Conservation (phyloP, 352 stramenopile species). For the Pythium phragmiticola region DNA sequence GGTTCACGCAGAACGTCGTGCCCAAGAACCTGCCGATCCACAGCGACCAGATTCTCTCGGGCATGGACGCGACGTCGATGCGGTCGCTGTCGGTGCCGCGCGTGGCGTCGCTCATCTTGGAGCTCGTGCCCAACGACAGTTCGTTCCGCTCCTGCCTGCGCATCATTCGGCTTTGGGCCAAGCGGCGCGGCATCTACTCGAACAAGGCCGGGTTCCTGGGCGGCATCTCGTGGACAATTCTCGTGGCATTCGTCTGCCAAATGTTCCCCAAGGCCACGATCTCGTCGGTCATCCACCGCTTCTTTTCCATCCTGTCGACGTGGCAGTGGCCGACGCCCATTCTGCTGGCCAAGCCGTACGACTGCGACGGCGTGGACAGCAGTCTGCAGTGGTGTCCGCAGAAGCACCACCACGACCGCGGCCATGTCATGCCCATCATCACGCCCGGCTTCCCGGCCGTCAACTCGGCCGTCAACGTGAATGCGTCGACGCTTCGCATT, state of each 20-base stretch:
- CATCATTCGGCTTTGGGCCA: slow-evolving; percentile 75
- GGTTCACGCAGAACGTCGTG: slow-evolving; percentile 62
- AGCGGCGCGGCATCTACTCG: slow-evolving; percentile 76
- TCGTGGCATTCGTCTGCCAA: slow-evolving; percentile 86
- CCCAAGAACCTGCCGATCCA: slow-evolving; percentile 77
- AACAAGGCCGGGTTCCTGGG: slow-evolving; percentile 83
- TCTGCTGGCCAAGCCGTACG: slow-evolving; percentile 66
- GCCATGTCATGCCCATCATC: slow-evolving; percentile 87
- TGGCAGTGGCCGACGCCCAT: slow-evolving; percentile 85
- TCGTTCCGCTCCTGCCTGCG: slow-evolving; percentile 70
- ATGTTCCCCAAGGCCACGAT: slow-evolving; percentile 81
- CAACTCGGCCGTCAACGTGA: slow-evolving; percentile 87
- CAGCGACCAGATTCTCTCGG: slow-evolving; percentile 66
- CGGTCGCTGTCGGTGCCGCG: slow-evolving; percentile 76
- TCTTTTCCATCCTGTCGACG: slow-evolving; percentile 75
- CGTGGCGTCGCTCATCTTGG: slow-evolving; percentile 73
- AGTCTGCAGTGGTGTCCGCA: slow-evolving; percentile 72
- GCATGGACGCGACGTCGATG: slow-evolving; percentile 76
- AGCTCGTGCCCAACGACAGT: slow-evolving; percentile 76
- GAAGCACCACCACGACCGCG: slow-evolving; percentile 73
- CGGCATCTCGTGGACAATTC: slow-evolving; percentile 82
- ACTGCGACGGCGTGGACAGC: slow-evolving; percentile 29
- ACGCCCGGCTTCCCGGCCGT: slow-evolving; percentile 80
- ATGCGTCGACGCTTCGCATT: slow-evolving; percentile 69
- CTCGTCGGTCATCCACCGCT: slow-evolving; percentile 68